Conservation (phyloP, 768 basidiomycete genomes). For the Pulveroboletus sp. region DNA sequence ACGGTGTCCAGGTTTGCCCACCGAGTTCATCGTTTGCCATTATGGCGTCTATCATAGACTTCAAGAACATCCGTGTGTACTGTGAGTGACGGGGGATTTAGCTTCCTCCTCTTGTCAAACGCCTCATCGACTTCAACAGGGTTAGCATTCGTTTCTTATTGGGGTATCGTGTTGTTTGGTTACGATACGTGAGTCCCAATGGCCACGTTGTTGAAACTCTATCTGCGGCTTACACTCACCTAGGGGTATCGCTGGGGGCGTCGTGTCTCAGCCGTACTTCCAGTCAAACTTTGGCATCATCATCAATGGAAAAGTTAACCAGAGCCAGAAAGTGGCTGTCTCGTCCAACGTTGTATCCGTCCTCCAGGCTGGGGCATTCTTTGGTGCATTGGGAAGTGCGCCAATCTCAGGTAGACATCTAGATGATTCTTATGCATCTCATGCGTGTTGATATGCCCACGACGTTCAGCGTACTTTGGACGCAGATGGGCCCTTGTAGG, state of each 20-base stretch:
- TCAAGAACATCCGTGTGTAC: conserved; percentile 62
- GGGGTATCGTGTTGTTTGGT: conserved; percentile 80
- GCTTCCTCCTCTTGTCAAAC: neutral
- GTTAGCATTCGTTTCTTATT: conserved; percentile 70
- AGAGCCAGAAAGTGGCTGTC: conserved; percentile 44
- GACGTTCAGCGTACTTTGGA: conserved; percentile 62
- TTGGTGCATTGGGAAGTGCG: conserved; percentile 74
- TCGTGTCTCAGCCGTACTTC: conserved; percentile 63
- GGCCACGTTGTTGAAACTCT: too few species aligned
- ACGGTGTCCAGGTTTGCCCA: too few species aligned
- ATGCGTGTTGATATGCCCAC: neutral
- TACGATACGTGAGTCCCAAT: conserved; percentile 59
- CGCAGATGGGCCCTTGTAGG: conserved; percentile 58
- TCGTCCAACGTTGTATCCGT: conserved; percentile 85
- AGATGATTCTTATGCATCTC: neutral
- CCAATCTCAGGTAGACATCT: conserved; percentile 56
- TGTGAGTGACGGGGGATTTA: conserved; percentile 37
- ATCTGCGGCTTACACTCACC: neutral
- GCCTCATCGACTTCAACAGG: conserved; percentile 35
- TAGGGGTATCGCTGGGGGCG: conserved; percentile 65
- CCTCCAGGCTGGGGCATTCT: conserved; percentile 84
- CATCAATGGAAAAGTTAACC: conserved; percentile 41
- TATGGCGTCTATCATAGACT: conserved; percentile 8
- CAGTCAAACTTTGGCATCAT: conserved; percentile 56
- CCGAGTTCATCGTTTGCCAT: neutral